Evolutionary conservation across 2,329 filamentous ascomycete species (phyloP).

Genomic region (Cladosporium colombiae): DNA sequence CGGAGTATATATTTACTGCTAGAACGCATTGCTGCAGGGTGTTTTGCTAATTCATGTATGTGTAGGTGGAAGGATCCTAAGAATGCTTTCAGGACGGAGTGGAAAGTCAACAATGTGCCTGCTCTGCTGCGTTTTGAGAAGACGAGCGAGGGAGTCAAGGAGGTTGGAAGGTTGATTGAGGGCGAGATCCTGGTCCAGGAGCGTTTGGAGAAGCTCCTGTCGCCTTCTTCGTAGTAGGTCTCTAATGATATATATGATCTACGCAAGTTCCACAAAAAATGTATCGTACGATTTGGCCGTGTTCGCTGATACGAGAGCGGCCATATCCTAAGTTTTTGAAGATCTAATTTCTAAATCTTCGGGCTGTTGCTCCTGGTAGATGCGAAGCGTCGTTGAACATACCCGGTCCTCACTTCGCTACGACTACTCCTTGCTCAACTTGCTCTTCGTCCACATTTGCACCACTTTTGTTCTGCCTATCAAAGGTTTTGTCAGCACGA

Average conservation of each 20-base stretch:
- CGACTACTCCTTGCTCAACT: not conserved
- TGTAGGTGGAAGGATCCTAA: slow-evolving; percentile 25
- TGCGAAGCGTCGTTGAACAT: too few relatives aligned
- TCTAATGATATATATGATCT: not conserved
- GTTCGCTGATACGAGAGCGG: too few relatives aligned
- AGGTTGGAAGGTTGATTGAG: slow-evolving; percentile 26
- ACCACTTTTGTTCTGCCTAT: not conserved
- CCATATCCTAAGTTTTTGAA: too few relatives aligned
- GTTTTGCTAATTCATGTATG: not conserved
- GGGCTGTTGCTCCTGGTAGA: too few relatives aligned
- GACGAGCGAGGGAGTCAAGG: slow-evolving; percentile 16
- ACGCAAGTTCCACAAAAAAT: not conserved
- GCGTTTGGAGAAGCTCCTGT: slow-evolving; percentile 18
- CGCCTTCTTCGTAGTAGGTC: not conserved
- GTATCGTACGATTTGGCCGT: too few relatives aligned
- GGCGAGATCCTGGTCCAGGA: slow-evolving; percentile 26
- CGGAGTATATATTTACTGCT: too few relatives aligned
- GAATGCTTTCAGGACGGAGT: slow-evolving; percentile 18
- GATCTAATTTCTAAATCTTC: not conserved
- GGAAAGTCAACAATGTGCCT: slow-evolving; percentile 24
- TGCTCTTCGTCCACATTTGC: not conserved
- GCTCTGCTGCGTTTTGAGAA: slow-evolving; percentile 24
- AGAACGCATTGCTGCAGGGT: too few relatives aligned
- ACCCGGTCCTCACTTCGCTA: not conserved
- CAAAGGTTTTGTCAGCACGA: not conserved